phyloP scores from a whole-genome alignment of 345 rosid species.

The Erysimum cheiranthoides region DNA sequence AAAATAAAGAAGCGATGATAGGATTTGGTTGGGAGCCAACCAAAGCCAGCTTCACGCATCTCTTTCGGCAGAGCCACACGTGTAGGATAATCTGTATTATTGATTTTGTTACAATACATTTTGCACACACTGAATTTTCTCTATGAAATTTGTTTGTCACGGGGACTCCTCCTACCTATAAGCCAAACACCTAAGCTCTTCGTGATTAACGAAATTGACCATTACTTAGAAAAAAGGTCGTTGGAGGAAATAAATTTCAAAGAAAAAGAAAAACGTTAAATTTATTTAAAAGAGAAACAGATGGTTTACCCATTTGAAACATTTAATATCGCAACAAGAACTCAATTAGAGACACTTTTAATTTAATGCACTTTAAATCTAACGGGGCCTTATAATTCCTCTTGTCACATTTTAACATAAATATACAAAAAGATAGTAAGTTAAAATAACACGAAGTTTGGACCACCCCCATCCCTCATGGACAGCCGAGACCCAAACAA shows the following conservation, averaged over 20 bases:
- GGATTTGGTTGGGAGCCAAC: conserved; percentile 41
- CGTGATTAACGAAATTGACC: conserved; percentile 28
- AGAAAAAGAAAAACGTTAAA: conserved; percentile 14
- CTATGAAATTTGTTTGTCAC: conserved; percentile 22
- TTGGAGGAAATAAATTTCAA: not conserved
- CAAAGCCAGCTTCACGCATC: conserved; percentile 37
- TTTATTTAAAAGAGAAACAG: not conserved
- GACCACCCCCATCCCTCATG: conserved; percentile 29
- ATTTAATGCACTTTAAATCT: conserved; percentile 23
- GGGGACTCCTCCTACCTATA: not conserved
- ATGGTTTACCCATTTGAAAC: conserved; percentile 25
- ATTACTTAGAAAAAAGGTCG: not conserved
- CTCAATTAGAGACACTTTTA: not conserved
- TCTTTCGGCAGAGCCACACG: conserved; percentile 42
- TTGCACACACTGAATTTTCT: conserved; percentile 4
- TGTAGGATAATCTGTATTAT: conserved; percentile 28
- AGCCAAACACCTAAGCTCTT: conserved; percentile 31
- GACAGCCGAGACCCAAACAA: conserved; percentile 32
- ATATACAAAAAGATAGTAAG: not conserved
- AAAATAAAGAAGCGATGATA: conserved; percentile 26
- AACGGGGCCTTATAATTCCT: conserved; percentile 14
- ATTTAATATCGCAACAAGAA: conserved; percentile 23
- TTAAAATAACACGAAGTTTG: not conserved
- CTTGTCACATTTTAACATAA: conserved; percentile 27
- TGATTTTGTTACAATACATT: not conserved